Base-by-base conservation (phyloP, 805 yeast species). In the Wickerhamiella bombiphila region DNA sequence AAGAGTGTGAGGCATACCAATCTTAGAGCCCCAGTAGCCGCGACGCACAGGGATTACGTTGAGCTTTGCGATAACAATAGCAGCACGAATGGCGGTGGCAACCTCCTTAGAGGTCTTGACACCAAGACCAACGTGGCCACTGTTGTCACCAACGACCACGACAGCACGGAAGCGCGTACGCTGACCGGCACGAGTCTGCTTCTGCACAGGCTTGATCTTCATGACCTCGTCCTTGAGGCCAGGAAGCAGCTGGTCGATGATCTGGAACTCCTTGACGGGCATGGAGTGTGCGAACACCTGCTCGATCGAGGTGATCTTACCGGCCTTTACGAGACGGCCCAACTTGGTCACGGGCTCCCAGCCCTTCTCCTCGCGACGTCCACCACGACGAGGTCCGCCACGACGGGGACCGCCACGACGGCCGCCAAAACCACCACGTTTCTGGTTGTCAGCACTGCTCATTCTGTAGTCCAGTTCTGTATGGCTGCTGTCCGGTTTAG, bases 111-210 rank as follows among this genome's bases (percentile, higher is more conserved):
- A 94, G 67, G 97, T 88, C 85, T 91, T 91, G 75, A 91, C 85
- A 75, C 98, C 98, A 66, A 91, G 80, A 82, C 98, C 98, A 71
- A 91, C 95, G 77, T 91, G 98, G 68, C 98, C 98, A 83, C 85
- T 83, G 63, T 86, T 73, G 76, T 91, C 98, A 76, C 98, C 98
- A 66, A 91, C 85, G 64, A 91, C 85, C 65, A 91, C 97, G 63
- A 91, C 94, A 69, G 97, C 98, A 91, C 93, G 93, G 80, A 91
- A 86, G 78, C 98, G 85, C 72, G 97, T 91, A 79, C 98, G 88
- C 78, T 91, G 98, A 85, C 98, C 98, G 62, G 98, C 98, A 73
- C 94, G 78, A 77, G 98, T 91, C 74, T 91, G 98, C 80, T 91
- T 91, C 74, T 91, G 98, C 59, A 91, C 98, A 56, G 98, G 93